Evolutionary conservation across 306 rosid species (phyloP), one percentile per base, ranked within the genome.

Genomic region (Begonia masoniana): DNA sequence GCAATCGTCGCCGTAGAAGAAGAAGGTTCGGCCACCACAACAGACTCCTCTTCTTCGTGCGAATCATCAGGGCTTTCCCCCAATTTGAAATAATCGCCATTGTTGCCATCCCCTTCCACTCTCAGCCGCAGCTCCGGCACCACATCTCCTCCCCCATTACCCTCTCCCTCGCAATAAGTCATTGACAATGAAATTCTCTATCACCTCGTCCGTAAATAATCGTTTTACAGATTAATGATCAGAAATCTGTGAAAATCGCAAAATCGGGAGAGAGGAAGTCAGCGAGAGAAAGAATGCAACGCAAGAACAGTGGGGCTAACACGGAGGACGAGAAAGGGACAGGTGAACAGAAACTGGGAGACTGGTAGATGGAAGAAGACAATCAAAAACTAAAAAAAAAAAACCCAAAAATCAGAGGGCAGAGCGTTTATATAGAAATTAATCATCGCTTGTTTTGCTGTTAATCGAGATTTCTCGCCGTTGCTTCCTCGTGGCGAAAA

Each of bases 81-180:
- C 75, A 91, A 68, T 71, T 80, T 79, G 46, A 72, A 55, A 61
- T 83, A 92, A 5, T 64, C 83, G 13, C 78, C 94, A 47, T 73
- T 74, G 46, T 14, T 47, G 65, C 64, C 81, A 35, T 76, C 94
- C 52, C 43, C 58, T 45, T 55, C 74, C 39, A 79, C 63, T 59
- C 72, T 64, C 19, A 83, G 12, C 36, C 63, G 57, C 35, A 81
- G 68, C 69, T 74, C 91, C 60, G 78, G 58, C 35, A 68, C 83
- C 66, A 75, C 85, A 75, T 70, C 81, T 15, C 41, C 74, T 59
- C 66, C 61, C 62, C 47, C 53, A 48, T 57, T 68, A 55, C 61
- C 75, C 7, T 70, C 83, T 61, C 69, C 65, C n/a, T 65, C 77
- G 59, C 11, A 50, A 74, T 72, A 70, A 52, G 78, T 77, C 99